A percentile compares a stretch with the other conserved stretches of the same genome.
These are phyloP conservation scores for Pseudocercospora macadamiae DNA, from an alignment of 2,329 filamentous ascomycete species.

Conservation along the genomic window DNA sequence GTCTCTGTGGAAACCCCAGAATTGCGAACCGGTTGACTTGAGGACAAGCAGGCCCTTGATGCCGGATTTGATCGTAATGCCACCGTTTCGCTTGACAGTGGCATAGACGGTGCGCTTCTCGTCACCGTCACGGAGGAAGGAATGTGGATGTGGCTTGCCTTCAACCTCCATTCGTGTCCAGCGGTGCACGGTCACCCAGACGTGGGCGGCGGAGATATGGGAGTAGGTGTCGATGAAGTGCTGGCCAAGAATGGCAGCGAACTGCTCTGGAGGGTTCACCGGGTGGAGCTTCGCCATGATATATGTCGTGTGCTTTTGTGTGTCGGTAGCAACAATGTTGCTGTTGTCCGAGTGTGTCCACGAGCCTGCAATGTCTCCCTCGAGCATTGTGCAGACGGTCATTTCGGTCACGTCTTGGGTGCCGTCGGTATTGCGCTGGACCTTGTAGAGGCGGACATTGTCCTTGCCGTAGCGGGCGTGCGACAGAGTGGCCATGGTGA, in stretches of 20 bases:
- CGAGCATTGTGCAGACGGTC: conserved; percentile 89
- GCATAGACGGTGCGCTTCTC: conserved; percentile 86
- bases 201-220: conserved; percentile 83
- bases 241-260: conserved; percentile 77
- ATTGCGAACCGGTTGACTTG: conserved; percentile 95
- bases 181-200: conserved; percentile 80
- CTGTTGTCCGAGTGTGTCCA: conserved; percentile 95
- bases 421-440: conserved; percentile 77
- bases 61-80: conserved; percentile 74
- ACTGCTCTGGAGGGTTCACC: conserved; percentile 90
- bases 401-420: conserved; percentile 89
- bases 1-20: conserved; percentile 91
- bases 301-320: conserved; percentile 91
- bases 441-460: conserved; percentile 97
- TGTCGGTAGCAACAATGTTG: conserved; percentile 93
- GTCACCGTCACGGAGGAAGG: conserved; percentile 85
- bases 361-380: conserved; percentile 85
- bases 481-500: conserved; percentile 51
- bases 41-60: conserved; percentile 78
- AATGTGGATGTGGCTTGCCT: conserved; percentile 90
- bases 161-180: conserved; percentile 90
- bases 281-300: conserved; percentile 93
- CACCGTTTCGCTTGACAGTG: conserved; percentile 65
- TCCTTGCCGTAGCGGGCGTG: conserved; percentile 86
- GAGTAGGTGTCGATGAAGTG: conserved; percentile 88